Percentiles rank a stretch among this genome's conserved stretches.
phyloP scores from a whole-genome alignment of 495 filamentous ascomycete species.

The Neurospora sp. region DNA sequence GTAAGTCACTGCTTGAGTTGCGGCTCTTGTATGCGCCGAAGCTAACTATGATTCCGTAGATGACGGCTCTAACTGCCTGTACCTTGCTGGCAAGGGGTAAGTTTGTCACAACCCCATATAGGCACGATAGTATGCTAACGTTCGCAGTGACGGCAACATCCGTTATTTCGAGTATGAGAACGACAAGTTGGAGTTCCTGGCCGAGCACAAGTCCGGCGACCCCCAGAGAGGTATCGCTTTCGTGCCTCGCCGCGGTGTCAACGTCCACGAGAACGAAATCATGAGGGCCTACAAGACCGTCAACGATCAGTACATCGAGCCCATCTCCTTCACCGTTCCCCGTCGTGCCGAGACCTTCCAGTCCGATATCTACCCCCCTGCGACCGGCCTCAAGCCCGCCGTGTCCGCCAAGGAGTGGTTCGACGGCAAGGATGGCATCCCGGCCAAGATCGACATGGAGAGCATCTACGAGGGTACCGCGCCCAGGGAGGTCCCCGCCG shows the following conservation, averaged over 20 bases:
- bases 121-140: not conserved
- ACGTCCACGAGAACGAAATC: conserved; percentile 93
- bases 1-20: conserved; percentile 18
- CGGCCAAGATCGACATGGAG: conserved; percentile 86
- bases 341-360: conserved; percentile 95
- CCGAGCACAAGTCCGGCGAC: conserved; percentile 90
- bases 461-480: conserved; percentile 79
- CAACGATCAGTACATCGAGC: conserved; percentile 88
- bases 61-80: conserved; percentile 84
- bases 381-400: conserved; percentile 64
- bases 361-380: conserved; percentile 89
- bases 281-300: conserved; percentile 95
- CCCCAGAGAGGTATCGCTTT: conserved; percentile 94
- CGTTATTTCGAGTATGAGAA: conserved; percentile 96
- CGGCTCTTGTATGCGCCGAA: not conserved
- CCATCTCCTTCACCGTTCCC: conserved; percentile 94
- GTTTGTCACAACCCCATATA: conserved; percentile 16
- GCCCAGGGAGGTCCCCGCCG: conserved; percentile 60
- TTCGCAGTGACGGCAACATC: conserved; percentile 83
- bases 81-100: conserved; percentile 92
- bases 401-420: conserved; percentile 78
- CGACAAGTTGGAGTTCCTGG: conserved; percentile 93
- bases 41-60: conserved; percentile 37
- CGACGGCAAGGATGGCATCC: conserved; percentile 68
- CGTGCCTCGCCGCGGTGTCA: conserved; percentile 87